Conservation (phyloP, 2,329 filamentous ascomycete genomes). For the Bipolaris victoriae region DNA sequence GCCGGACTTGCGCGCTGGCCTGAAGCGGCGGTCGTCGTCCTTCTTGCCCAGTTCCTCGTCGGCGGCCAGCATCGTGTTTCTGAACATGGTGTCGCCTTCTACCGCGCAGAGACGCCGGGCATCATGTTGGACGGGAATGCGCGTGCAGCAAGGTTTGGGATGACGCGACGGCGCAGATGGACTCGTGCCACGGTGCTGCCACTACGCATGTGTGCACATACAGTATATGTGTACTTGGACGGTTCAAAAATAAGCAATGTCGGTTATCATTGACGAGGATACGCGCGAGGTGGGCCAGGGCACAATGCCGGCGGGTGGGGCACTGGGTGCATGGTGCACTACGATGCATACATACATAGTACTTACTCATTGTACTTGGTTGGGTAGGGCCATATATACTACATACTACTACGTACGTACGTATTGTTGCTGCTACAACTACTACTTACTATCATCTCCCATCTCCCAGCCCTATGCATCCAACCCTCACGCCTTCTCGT, state of each 20-base stretch:
- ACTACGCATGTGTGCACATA: not conserved
- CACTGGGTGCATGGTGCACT: not conserved
- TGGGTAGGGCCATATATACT: no score
- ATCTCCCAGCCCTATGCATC: no score
- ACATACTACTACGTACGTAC: no score
- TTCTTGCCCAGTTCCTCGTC: slow-evolving; percentile 71
- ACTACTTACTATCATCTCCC: no score
- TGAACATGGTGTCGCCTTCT: slow-evolving; percentile 40
- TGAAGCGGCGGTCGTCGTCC: slow-evolving; percentile 63
- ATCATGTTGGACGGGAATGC: slow-evolving; percentile 25
- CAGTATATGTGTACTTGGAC: not conserved
- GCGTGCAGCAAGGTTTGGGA: not conserved
- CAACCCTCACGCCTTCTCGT: slow-evolving; percentile 12
- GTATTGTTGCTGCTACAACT: not conserved
- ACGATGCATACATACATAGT: no score
- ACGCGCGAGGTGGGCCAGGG: not conserved
- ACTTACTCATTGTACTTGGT: no score
- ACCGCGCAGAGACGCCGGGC: slow-evolving; percentile 35
- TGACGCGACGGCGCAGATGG: not conserved
- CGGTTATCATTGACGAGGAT: not conserved
- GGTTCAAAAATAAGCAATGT: not conserved
- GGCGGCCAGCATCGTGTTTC: slow-evolving; percentile 54
- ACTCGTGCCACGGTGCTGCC: not conserved
- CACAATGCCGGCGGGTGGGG: not conserved
- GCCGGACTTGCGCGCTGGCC: slow-evolving; percentile 47